These are phyloP conservation scores for Wallacemonas rigidus DNA, from an alignment of 208 protist genomes.

Conservation along the genomic window DNA sequence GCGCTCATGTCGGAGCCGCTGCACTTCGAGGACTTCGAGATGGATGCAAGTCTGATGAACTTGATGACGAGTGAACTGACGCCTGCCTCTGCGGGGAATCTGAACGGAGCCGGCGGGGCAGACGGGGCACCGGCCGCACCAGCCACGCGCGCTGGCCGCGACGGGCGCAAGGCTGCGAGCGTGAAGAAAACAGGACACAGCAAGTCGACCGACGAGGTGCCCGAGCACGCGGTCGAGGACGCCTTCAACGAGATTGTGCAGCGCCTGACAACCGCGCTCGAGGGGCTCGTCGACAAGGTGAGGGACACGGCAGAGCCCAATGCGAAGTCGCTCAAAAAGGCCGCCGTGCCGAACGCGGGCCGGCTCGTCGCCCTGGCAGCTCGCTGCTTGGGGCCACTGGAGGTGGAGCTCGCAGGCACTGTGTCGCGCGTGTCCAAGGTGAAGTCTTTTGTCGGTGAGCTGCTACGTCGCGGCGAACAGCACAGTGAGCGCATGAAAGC, in stretches of 20 bases:
- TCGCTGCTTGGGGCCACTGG: slow-evolving; percentile 32
- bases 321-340: slow-evolving; percentile 41
- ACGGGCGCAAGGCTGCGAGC: slow-evolving; percentile 26
- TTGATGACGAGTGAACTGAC: slow-evolving; percentile 16
- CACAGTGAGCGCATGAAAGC: slow-evolving; percentile 36
- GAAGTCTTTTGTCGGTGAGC: slow-evolving; percentile 35
- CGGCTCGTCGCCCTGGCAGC: slow-evolving; percentile 20
- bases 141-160: slow-evolving; percentile 15
- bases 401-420: slow-evolving; percentile 35
- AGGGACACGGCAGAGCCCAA: slow-evolving; percentile 30
- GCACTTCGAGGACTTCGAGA: slow-evolving; percentile 63
- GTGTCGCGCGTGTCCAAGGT: slow-evolving; percentile 45
- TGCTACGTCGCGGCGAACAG: slow-evolving; percentile 45
- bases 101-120: neutral
- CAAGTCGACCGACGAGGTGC: slow-evolving; percentile 41
- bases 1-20: slow-evolving; percentile 60
- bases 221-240: slow-evolving; percentile 56
- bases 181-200: slow-evolving; percentile 37
- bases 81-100: neutral
- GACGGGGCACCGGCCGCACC: slow-evolving; percentile 19
- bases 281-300: slow-evolving; percentile 48
- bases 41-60: slow-evolving; percentile 33
- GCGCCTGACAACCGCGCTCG: slow-evolving; percentile 33
- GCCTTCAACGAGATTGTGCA: slow-evolving; percentile 51
- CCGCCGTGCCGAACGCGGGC: slow-evolving; percentile 30